These are phyloP conservation scores for Leptoxyphium fumago DNA, from an alignment of 2,329 filamentous ascomycete genomes.

Conservation along the genomic window DNA sequence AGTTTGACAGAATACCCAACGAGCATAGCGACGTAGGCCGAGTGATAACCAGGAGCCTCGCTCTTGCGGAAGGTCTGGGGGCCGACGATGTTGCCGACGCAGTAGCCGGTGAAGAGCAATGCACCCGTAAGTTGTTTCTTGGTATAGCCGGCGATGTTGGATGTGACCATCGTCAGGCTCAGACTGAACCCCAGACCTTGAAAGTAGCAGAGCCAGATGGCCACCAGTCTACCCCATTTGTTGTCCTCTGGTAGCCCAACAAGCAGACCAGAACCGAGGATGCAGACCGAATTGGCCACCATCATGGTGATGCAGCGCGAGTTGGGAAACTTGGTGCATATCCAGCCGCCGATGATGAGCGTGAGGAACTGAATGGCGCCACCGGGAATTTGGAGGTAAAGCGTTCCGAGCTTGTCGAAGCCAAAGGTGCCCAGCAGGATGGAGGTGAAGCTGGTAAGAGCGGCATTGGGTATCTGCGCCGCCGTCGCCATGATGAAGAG, in stretches of 20 bases:
- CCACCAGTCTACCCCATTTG: slow-evolving; percentile 44
- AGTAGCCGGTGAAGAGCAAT: slow-evolving; percentile 39
- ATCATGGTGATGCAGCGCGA: slow-evolving; percentile 42
- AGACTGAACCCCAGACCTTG: slow-evolving; percentile 40
- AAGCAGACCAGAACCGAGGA: slow-evolving; percentile 37
- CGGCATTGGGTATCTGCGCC: slow-evolving; percentile 42
- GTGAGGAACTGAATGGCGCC: slow-evolving; percentile 43
- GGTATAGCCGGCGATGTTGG: slow-evolving; percentile 40
- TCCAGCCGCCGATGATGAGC: slow-evolving; percentile 34
- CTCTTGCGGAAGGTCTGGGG: slow-evolving; percentile 37
- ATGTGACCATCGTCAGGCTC: slow-evolving; percentile 38
- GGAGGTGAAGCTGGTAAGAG: slow-evolving; percentile 38
- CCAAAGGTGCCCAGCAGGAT: slow-evolving; percentile 34
- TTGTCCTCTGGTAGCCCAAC: slow-evolving; percentile 36
- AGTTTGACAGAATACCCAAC: slow-evolving; percentile 14
- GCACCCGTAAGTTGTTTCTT: slow-evolving; percentile 41
- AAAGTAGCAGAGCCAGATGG: slow-evolving; percentile 43
- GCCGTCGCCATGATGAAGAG: slow-evolving; percentile 39
- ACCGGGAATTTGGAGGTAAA: slow-evolving; percentile 46
- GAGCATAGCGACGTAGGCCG: slow-evolving; percentile 25
- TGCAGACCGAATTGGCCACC: slow-evolving; percentile 40
- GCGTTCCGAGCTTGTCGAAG: slow-evolving; percentile 35
- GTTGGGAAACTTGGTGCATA: slow-evolving; percentile 40
- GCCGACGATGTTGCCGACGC: slow-evolving; percentile 33
- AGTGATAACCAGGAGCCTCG: slow-evolving; percentile 36